Evolutionary conservation across 208 protist species (phyloP).

Genomic region (Trypanosoma theileri): DNA sequence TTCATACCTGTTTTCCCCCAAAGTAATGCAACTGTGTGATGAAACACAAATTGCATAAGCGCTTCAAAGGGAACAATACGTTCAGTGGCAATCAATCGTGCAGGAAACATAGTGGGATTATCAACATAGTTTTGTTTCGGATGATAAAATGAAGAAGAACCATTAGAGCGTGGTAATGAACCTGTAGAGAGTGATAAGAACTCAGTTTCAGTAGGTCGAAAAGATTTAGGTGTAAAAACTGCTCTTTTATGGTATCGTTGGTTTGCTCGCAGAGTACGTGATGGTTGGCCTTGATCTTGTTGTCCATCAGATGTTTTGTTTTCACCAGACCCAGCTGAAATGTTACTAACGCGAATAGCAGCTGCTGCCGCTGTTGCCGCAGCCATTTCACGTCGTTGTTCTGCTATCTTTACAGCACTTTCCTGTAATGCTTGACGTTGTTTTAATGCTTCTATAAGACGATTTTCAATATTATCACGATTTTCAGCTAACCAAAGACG

Average conservation of each 20-base stretch:
- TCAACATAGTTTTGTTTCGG: not conserved
- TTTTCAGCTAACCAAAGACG: constrained; percentile 18
- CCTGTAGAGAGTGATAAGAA: not conserved
- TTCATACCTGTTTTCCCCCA: constrained; percentile 66
- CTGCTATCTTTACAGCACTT: not conserved
- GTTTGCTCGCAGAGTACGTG: not conserved
- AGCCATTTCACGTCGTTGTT: not conserved
- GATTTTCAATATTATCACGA: constrained; percentile 11
- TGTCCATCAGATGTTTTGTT: too few species aligned
- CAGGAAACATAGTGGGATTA: not conserved
- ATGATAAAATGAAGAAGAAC: not conserved
- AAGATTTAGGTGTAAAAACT: constrained; percentile 1
- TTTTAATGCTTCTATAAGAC: constrained; percentile 3
- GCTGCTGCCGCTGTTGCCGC: not conserved
- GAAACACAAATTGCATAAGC: constrained; percentile 72
- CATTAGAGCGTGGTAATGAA: not conserved
- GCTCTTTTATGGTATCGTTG: constrained; percentile 23
- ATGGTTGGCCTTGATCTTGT: too few species aligned
- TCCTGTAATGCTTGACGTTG: constrained; percentile 10
- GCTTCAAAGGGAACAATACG: constrained; percentile 55
- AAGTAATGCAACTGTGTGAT: constrained; percentile 64
- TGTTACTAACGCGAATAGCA: not conserved
- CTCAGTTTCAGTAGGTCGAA: not conserved
- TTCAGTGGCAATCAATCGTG: constrained; percentile 13
- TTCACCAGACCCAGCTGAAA: too few species aligned